phyloP scores from a whole-genome alignment of 2,329 filamentous ascomycete species.

The Podosphaera leucotricha region DNA sequence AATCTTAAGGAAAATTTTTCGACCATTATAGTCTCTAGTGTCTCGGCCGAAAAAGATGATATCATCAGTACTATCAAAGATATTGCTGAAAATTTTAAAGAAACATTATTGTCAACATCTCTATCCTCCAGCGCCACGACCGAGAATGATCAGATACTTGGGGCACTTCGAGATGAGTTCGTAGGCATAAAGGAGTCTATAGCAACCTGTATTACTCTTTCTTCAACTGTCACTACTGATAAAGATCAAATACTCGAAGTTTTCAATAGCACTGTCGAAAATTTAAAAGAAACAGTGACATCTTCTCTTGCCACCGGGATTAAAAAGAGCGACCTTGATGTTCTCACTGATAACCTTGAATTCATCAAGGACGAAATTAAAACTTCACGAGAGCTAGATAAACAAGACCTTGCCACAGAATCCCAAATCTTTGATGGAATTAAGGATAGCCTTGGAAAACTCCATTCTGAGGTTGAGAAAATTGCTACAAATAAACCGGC shows the following conservation, averaged over 20 bases:
- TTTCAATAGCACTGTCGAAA: conserved; percentile 28
- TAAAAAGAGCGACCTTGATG: conserved; percentile 23
- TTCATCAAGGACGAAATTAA: neutral
- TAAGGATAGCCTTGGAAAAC: conserved; percentile 56
- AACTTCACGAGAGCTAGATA: neutral
- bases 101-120: conserved; percentile 24
- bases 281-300: neutral
- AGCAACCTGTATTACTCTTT: neutral
- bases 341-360: conserved; percentile 31
- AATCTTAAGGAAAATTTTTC: conserved; percentile 33
- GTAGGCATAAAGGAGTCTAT: conserved; percentile 22
- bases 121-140: conserved; percentile 17
- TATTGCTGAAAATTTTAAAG: conserved; percentile 45
- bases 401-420: neutral
- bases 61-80: conserved; percentile 44
- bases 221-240: neutral
- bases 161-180: neutral
- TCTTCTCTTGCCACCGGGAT: no score
- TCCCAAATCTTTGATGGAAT: conserved; percentile 42
- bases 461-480: conserved; percentile 55
- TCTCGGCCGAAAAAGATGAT: conserved; percentile 36
- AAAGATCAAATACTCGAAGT: conserved; percentile 35
- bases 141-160: conserved; percentile 38
- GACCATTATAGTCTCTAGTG: conserved; percentile 20
- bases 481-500: conserved; percentile 56